Percentiles rank a stretch among this genome's conserved stretches.
phyloP scores from a whole-genome alignment of 495 filamentous ascomycete species.

The Poronia punctata region DNA sequence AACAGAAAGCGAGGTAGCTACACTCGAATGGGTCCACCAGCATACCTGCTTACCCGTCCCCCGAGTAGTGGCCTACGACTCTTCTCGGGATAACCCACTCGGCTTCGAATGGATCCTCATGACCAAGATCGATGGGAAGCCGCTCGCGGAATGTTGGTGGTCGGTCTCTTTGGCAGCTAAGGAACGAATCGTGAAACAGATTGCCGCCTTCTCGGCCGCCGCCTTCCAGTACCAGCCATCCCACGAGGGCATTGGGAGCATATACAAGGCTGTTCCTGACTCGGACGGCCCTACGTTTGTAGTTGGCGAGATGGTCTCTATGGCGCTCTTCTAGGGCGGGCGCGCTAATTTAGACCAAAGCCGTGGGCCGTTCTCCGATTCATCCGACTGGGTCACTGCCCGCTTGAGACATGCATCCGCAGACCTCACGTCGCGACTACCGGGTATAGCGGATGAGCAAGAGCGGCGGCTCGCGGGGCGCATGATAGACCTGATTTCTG shows the following conservation, averaged over 20 bases:
- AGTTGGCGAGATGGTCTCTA: conserved; percentile 27
- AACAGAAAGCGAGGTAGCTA: conserved; percentile 50
- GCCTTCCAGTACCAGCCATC: conserved; percentile 21
- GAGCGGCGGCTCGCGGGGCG: not conserved
- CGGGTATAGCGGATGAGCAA: conserved; percentile 1
- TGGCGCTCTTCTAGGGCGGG: conserved; percentile 29
- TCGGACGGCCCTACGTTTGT: not conserved
- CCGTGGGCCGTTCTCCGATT: conserved; percentile 21
- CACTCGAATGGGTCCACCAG: conserved; percentile 38
- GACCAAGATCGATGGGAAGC: conserved; percentile 38
- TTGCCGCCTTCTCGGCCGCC: conserved; percentile 31
- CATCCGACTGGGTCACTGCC: conserved; percentile 21
- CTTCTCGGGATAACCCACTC: conserved; percentile 37
- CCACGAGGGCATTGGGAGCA: conserved; percentile 30
- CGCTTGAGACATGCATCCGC: conserved; percentile 14
- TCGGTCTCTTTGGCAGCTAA: conserved; percentile 30
- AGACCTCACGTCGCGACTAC: conserved; percentile 7
- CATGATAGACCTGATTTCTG: conserved; percentile 11
- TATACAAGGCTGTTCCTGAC: conserved; percentile 20
- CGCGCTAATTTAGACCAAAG: conserved; percentile 17
- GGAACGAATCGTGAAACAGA: conserved; percentile 25
- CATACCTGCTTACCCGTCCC: conserved; percentile 48
- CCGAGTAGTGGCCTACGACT: conserved; percentile 40
- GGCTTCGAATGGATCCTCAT: conserved; percentile 58
- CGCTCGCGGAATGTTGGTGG: conserved; percentile 36